Conservation (phyloP, 2,329 filamentous ascomycete species). For the Volutella citrinella region DNA sequence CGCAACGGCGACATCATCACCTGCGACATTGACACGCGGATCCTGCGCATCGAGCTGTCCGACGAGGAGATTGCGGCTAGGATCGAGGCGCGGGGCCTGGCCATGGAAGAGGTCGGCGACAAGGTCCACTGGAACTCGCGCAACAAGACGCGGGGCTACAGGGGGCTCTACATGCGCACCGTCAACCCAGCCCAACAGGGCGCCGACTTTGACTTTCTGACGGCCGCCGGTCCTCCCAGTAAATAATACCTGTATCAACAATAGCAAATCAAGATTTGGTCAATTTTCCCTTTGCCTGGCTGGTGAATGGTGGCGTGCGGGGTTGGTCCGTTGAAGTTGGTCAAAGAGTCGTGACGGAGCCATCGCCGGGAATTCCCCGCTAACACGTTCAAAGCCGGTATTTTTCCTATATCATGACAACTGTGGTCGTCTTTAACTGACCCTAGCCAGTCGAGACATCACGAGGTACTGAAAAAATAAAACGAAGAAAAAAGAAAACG, state of each 20-base stretch:
- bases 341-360: no score
- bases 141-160: conserved; percentile 49
- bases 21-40: conserved; percentile 69
- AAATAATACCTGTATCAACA: not conserved
- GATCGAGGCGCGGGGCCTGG: conserved; percentile 56
- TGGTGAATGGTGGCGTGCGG: no score
- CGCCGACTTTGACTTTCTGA: conserved; percentile 61
- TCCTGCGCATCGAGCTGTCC: conserved; percentile 57
- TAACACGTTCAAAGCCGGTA: no score
- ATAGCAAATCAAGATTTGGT: not conserved
- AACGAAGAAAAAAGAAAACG: no score
- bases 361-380: no score
- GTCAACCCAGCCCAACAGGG: conserved; percentile 60
- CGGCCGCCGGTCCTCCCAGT: conserved; percentile 41
- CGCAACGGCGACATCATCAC: conserved; percentile 73
- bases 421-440: no score
- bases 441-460: no score
- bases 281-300: not conserved
- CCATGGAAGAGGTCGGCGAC: conserved; percentile 23
- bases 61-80: conserved; percentile 67
- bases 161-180: conserved; percentile 55
- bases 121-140: conserved; percentile 33
- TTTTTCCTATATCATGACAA: no score
- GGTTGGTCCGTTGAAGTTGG: no score
- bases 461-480: no score